phyloP scores from a whole-genome alignment of 257 asterid genomes.

The Solanum piurae region DNA sequence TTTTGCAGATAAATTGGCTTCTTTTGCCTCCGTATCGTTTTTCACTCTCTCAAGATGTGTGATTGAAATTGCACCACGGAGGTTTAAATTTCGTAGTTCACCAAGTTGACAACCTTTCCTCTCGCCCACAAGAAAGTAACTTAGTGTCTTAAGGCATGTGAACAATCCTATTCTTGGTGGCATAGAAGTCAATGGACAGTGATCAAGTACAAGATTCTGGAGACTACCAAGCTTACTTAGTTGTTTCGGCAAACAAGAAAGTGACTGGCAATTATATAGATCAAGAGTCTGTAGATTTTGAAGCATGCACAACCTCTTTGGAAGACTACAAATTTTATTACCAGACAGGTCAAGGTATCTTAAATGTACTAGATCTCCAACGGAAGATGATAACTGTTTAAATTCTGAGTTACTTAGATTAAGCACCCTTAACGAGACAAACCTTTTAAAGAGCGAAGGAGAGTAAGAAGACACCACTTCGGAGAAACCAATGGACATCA shows the following conservation, averaged over 20 bases:
- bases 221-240: background rate
- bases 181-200: background rate
- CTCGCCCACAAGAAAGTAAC: background rate
- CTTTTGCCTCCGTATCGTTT: background rate
- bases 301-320: background rate
- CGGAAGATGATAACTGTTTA: background rate
- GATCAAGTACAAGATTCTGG: background rate
- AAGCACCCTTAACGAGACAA: background rate
- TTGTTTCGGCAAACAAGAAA: background rate
- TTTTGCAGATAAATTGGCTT: slow-evolving; percentile 15
- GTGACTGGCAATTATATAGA: background rate
- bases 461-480: background rate
- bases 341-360: slow-evolving; percentile 4
- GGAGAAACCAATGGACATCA: background rate
- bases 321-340: background rate
- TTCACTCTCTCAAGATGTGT: background rate
- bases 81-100: slow-evolving; percentile 1
- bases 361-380: background rate
- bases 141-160: background rate
- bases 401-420: background rate
- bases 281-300: slow-evolving; percentile 8
- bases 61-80: slow-evolving; percentile 1
- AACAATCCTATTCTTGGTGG: background rate
- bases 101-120: background rate
- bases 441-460: background rate